Evolutionary conservation across 2,329 filamentous ascomycete species (phyloP).

Genomic region (Beauveria medogensis): DNA sequence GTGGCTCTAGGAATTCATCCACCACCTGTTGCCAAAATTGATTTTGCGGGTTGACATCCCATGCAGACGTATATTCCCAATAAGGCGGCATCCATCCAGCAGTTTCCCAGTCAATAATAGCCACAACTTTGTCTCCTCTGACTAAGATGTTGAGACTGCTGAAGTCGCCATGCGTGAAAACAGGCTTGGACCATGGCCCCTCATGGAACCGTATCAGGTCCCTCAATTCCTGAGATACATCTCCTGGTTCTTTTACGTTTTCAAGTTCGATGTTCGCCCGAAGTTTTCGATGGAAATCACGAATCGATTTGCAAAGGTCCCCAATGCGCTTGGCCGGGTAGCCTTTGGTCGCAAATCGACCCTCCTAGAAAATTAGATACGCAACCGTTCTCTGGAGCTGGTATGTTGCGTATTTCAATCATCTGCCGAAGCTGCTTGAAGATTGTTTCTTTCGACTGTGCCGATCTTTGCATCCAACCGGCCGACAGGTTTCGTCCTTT

Average conservation of each 20-base stretch:
- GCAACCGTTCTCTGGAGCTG: background rate
- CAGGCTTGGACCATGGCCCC: too few species aligned
- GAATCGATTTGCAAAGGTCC: background rate
- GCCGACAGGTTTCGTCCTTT: background rate
- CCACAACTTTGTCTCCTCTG: too few species aligned
- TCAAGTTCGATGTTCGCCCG: background rate
- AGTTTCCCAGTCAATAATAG: too few species aligned
- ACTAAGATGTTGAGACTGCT: too few species aligned
- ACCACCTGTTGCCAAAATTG: too few species aligned
- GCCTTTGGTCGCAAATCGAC: background rate
- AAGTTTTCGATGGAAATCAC: background rate
- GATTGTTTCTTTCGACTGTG: background rate
- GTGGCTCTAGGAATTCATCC: too few species aligned
- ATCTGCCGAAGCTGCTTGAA: background rate
- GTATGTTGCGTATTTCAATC: background rate
- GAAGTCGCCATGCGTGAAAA: too few species aligned
- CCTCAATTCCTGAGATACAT: too few species aligned
- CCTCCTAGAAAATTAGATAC: background rate
- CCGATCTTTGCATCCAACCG: background rate
- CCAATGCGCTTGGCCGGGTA: background rate
- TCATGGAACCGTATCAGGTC: too few species aligned
- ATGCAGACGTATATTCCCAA: too few species aligned
- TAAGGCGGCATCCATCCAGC: too few species aligned
- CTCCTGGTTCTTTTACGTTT: background rate
- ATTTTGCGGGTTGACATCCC: too few species aligned